phyloP scores from a whole-genome alignment of 345 rosid species.

The Rhodamnia rubescens region DNA sequence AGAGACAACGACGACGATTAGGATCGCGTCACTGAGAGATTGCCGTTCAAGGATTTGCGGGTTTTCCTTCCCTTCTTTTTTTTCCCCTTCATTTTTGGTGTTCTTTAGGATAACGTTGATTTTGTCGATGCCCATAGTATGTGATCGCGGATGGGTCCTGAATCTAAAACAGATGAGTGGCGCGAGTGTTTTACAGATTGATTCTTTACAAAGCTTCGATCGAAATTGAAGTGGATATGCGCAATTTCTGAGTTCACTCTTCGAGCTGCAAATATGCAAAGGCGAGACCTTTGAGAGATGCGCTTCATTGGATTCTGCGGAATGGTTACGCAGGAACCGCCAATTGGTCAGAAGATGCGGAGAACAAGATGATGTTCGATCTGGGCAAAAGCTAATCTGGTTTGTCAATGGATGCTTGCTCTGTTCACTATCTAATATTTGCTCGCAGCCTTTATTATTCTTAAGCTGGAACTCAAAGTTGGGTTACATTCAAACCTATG shows the following conservation, averaged over 20 bases:
- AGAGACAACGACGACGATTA: neutral
- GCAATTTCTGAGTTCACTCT: neutral
- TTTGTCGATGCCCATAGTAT: neutral
- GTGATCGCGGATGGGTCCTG: neutral
- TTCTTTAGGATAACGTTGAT: neutral
- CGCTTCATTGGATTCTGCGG: neutral
- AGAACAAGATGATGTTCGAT: neutral
- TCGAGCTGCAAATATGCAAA: neutral
- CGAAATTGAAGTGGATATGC: neutral
- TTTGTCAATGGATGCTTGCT: neutral
- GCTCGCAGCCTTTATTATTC: neutral
- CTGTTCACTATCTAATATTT: neutral
- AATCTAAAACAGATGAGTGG: neutral
- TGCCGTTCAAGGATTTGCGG: neutral
- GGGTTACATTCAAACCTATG: neutral
- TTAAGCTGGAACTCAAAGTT: neutral
- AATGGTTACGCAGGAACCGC: neutral
- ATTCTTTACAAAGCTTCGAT: neutral
- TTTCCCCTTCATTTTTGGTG: neutral
- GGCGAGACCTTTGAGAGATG: neutral
- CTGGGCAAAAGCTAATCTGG: neutral
- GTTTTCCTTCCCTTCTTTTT: neutral
- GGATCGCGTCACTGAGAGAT: neutral
- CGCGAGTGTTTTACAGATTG: neutral
- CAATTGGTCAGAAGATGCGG: neutral